These are phyloP conservation scores for Diaporthe helianthi DNA, from an alignment of 2,329 filamentous ascomycete species.

Conservation along the genomic window DNA sequence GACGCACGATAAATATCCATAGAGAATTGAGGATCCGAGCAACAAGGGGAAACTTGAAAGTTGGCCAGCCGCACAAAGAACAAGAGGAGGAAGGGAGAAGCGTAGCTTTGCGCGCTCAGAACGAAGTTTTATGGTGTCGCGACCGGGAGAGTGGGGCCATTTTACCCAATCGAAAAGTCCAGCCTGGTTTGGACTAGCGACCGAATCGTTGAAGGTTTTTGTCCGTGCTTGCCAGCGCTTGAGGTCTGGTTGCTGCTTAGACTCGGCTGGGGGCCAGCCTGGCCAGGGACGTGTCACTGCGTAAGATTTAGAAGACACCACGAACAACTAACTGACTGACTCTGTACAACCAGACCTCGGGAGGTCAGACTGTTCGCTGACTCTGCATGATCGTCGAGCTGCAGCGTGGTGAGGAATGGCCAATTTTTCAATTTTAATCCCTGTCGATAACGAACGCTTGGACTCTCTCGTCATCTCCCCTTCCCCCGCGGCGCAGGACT, in stretches of 20 bases:
- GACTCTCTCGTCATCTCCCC: conserved; percentile 11
- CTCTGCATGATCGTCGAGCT: conserved; percentile 18
- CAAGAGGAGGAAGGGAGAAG: conserved; percentile 56
- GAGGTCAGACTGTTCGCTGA: conserved; percentile 5
- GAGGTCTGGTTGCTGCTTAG: too few species aligned
- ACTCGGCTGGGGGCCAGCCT: background rate
- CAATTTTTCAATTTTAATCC: conserved; percentile 35
- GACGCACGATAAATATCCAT: conserved; percentile 69
- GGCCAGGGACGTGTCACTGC: too few species aligned
- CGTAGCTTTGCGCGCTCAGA: conserved; percentile 31
- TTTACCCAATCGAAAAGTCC: background rate
- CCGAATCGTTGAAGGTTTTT: conserved; percentile 24
- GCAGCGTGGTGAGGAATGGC: conserved; percentile 26
- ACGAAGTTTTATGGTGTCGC: conserved; percentile 36
- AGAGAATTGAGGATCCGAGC: conserved; percentile 67
- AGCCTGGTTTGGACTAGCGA: background rate
- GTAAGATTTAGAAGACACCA: too few species aligned
- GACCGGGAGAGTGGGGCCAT: conserved; percentile 16
- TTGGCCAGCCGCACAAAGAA: conserved; percentile 83
- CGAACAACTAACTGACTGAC: background rate
- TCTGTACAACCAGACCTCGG: background rate
- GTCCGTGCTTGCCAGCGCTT: conserved; percentile 8
- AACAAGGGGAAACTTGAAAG: conserved; percentile 77
- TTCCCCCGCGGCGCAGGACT: background rate
- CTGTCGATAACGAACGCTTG: conserved; percentile 31